Evolutionary conservation across 176 grass and related monocot species (phyloP).

Genomic region (Eragrostis nindensis): DNA sequence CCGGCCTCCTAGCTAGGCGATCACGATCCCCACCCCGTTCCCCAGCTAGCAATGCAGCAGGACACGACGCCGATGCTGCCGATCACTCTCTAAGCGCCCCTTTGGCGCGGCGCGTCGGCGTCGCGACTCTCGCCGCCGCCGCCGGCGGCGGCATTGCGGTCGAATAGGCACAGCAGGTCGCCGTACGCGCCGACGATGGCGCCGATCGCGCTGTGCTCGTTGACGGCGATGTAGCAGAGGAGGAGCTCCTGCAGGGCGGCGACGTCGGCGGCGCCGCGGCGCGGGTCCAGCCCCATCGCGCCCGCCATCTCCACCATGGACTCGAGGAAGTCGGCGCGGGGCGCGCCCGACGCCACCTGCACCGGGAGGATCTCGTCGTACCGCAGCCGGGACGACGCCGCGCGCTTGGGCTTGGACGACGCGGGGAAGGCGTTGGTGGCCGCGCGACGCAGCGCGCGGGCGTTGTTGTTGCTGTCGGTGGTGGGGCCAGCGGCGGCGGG

Average conservation of each 20-base stretch:
- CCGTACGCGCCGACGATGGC: constrained; percentile 80
- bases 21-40: neutral
- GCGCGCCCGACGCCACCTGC: constrained; percentile 55
- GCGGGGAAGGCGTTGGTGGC: neutral
- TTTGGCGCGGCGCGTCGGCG: neutral
- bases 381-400: neutral
- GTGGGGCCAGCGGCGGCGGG: neutral
- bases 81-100: no score
- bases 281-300: constrained; percentile 60
- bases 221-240: constrained; percentile 82
- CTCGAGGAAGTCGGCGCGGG: constrained; percentile 68
- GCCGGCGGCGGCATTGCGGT: no score
- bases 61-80: neutral
- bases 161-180: constrained; percentile 64
- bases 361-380: neutral
- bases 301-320: constrained; percentile 92
- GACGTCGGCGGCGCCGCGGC: constrained; percentile 47
- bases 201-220: constrained; percentile 62
- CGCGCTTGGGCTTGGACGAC: neutral
- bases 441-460: neutral
- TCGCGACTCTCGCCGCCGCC: no score
- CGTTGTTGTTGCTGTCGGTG: neutral
- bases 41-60: neutral
- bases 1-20: neutral
- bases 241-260: constrained; percentile 74